Evolutionary conservation across 345 rosid species (phyloP).

Genomic region (Moricandia moricandioides): DNA sequence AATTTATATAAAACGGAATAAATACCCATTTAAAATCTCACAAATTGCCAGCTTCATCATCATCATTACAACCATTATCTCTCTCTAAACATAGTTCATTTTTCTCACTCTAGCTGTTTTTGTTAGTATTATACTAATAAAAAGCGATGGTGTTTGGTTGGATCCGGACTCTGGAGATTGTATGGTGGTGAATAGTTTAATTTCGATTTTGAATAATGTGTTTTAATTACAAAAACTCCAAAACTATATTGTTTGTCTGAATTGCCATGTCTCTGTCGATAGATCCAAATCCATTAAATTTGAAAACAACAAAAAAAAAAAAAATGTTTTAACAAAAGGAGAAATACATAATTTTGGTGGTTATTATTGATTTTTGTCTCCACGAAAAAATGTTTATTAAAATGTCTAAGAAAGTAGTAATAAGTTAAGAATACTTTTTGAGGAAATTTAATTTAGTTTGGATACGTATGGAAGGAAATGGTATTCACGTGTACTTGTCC

Average conservation of each 20-base stretch:
- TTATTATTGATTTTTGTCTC: neutral
- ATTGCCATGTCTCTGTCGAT: constrained; percentile 11
- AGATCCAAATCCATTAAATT: constrained; percentile 7
- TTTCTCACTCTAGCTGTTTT: constrained; percentile 3
- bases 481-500: constrained; percentile 39
- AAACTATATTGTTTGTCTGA: constrained; percentile 9
- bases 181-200: neutral
- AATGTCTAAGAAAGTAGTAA: neutral
- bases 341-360: neutral
- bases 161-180: constrained; percentile 20
- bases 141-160: constrained; percentile 22
- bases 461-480: constrained; percentile 26
- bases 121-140: constrained; percentile 2
- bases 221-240: neutral
- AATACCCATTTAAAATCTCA: neutral
- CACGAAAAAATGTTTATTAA: neutral
- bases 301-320: neutral
- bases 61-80: constrained; percentile 31
- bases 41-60: constrained; percentile 32
- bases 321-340: neutral
- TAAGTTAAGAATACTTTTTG: neutral
- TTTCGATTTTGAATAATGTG: neutral
- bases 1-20: neutral
- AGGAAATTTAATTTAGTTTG: constrained; percentile 4
- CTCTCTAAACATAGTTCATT: constrained; percentile 16